Base-by-base conservation (phyloP, 2,329 filamentous ascomycete genomes). In the Nigrospora osmanthi region DNA sequence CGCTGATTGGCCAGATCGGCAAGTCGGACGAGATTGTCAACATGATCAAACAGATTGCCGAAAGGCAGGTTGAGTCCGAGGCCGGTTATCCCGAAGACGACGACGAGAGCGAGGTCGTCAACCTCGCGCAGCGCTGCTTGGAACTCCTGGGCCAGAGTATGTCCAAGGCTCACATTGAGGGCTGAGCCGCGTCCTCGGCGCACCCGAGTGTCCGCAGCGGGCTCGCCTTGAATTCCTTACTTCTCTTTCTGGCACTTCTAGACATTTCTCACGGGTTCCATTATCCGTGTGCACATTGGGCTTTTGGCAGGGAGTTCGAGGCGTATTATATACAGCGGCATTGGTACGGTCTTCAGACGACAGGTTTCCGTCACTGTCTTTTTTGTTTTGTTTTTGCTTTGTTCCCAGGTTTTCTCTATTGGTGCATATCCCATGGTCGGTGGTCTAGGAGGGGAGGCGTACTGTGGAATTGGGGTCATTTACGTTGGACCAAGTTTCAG, bases 71-170 rank as follows among this genome's bases (percentile, higher is more conserved):
- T 50, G 89, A 95, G 57, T 85, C 87, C 1, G 89, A 95, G 47
- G 86, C 89, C 52, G 88, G 90, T 54, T 84, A 84, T 31, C 40
- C 28, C 51, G 87, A 85, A 40, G 89, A 95, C 56, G 89, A 95
- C 48, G 90, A 93, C 38, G 90, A 96, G 63, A 87, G 85, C 46
- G 91, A 97, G 64, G 90, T 96, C 38, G 87, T 96, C 52, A 89
- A 83, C 54, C 78, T 98, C 54, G 91, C 93, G 19, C 86, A 91
- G 58, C 80, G 89, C 55, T 97, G 89, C 62, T 75, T 96, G 35
- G 91, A 96, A 65, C 76, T 95, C 4, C 70, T 95, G 32, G 87
- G 86, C 42, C 85, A 88, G 63, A 78, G 75, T 56, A 81, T 76
- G 57, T 81, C 85, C 31, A 91, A 91, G 67, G 78, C 83, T 40